phyloP scores from a whole-genome alignment of 2,329 filamentous ascomycete genomes.

The Colletotrichum theobromicola region DNA sequence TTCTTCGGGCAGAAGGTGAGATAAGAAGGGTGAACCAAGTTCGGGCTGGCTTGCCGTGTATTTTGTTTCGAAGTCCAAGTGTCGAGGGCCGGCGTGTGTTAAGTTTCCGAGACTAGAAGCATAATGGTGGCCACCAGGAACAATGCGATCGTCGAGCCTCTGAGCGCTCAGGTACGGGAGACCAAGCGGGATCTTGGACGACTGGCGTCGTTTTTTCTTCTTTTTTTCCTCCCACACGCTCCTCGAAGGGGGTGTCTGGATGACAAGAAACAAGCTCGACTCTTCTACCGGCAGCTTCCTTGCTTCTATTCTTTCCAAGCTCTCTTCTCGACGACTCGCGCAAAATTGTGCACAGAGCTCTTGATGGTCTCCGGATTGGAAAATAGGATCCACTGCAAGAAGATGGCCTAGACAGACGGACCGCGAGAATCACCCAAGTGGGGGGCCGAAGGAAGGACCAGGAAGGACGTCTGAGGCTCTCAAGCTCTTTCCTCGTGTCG shows the following conservation, averaged over 20 bases:
- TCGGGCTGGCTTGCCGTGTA: conserved; percentile 30
- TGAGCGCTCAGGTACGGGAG: conserved; percentile 25
- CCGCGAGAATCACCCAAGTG: conserved; percentile 23
- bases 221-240: not conserved
- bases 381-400: conserved; percentile 16
- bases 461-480: conserved; percentile 19
- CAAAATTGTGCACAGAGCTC: conserved; percentile 23
- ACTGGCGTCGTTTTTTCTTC: conserved; percentile 13
- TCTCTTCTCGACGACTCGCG: conserved; percentile 6
- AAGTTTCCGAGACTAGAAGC: conserved; percentile 36
- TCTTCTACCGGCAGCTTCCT: conserved; percentile 9
- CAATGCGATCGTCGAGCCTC: conserved; percentile 25
- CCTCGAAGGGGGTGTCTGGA: conserved; percentile 15
- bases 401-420: conserved; percentile 19
- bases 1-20: conserved; percentile 26
- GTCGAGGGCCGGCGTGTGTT: conserved; percentile 33
- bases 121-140: conserved; percentile 29
- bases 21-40: conserved; percentile 28
- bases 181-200: conserved; percentile 22
- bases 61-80: conserved; percentile 37
- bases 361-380: conserved; percentile 7
- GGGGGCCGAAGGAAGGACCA: conserved; percentile 17
- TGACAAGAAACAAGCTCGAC: conserved; percentile 19
- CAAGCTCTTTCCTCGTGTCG: not conserved
- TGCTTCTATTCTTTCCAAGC: conserved; percentile 16